Percentiles rank a stretch among this genome's conserved stretches.
Conservation (phyloP, 225 moss, liverwort and hornwort genomes). For the Bryoerythrophyllum caledonicum region DNA sequence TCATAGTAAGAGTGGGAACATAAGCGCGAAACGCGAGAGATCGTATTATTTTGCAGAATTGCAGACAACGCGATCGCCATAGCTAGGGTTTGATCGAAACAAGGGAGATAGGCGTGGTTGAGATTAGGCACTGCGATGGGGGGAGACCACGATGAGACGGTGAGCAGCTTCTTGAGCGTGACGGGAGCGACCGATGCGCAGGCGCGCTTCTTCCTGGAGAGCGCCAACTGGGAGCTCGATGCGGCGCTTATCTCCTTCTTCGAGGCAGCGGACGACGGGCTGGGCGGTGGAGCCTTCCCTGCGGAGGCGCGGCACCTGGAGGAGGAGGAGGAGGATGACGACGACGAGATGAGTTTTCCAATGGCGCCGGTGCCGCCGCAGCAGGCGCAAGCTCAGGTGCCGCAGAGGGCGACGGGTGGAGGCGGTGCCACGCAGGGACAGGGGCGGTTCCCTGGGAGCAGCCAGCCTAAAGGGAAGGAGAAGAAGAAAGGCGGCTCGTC, state of each 20-base stretch:
- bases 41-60: background rate
- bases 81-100: conserved; percentile 15
- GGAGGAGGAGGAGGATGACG: conserved; percentile 42
- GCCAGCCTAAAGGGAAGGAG: conserved; percentile 43
- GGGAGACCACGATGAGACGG: conserved; percentile 43
- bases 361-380: conserved; percentile 8
- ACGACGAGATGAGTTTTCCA: conserved; percentile 40
- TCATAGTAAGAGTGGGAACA: background rate
- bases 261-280: conserved; percentile 48
- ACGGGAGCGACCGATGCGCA: conserved; percentile 59
- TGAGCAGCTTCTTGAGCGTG: conserved; percentile 61
- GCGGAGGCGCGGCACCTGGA: conserved; percentile 27
- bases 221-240: conserved; percentile 68
- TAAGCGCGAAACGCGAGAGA: background rate
- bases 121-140: conserved; percentile 31
- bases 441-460: conserved; percentile 40
- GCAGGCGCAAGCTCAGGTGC: conserved; percentile 15
- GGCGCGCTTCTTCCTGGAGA: conserved; percentile 69
- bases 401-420: conserved; percentile 39
- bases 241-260: conserved; percentile 67
- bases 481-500: conserved; percentile 49
- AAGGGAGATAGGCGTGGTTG: background rate
- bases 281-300: conserved; percentile 20
- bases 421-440: conserved; percentile 43
- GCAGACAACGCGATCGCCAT: background rate